Evolutionary conservation across 345 rosid species (phyloP).

Genomic region (Geranium brycei): DNA sequence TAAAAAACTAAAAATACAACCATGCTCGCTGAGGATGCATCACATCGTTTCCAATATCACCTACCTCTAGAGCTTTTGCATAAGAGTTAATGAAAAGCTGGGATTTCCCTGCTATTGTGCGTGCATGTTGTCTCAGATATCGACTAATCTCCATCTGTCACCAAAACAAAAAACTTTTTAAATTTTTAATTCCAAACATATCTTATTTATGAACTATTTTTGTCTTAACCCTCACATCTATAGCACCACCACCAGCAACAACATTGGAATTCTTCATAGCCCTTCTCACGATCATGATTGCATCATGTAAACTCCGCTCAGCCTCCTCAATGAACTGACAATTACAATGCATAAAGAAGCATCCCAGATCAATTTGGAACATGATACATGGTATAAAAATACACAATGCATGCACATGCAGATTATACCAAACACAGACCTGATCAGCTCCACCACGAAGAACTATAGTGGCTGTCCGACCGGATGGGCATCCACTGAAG

Average conservation of each 20-base stretch:
- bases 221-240: conserved; percentile 54
- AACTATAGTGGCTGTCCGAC: conserved; percentile 86
- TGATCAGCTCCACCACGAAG: conserved; percentile 99
- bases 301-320: conserved; percentile 97
- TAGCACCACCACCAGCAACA: conserved; percentile 99
- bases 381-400: background rate
- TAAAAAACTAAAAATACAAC: background rate
- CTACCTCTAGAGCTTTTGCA: conserved; percentile 98
- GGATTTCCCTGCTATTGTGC: conserved; percentile 90
- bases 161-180: background rate
- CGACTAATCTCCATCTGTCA: conserved; percentile 93
- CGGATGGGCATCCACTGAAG: conserved; percentile 97
- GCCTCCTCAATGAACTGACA: conserved; percentile 97
- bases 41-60: conserved; percentile 3
- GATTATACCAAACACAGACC: conserved; percentile 30
- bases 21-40: background rate
- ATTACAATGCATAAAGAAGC: conserved; percentile 3
- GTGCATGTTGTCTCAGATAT: conserved; percentile 84
- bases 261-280: conserved; percentile 93
- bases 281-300: conserved; percentile 98
- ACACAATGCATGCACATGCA: background rate
- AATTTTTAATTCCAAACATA: background rate
- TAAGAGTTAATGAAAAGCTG: conserved; percentile 92
- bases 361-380: background rate
- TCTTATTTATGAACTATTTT: background rate